Evolutionary conservation across 106 monocot genomes (phyloP), one percentile per base, ranked within the genome.

Genomic region (Apostasia ramifera): DNA sequence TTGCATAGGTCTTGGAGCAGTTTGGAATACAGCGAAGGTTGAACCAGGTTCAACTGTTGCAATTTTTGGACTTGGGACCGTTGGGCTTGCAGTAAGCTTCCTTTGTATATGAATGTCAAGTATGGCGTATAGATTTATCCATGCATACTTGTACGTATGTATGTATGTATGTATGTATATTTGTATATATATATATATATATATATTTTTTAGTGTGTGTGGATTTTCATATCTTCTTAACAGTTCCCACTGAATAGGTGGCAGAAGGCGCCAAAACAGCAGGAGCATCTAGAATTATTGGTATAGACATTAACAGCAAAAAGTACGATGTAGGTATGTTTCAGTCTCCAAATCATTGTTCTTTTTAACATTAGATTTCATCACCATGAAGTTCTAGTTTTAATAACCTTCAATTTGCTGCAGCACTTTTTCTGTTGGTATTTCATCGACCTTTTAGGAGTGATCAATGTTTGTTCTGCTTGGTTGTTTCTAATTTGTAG

Each of bases 21-120:
- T 97, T 67, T 97, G 95, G 95, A 97, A 97, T 76, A 83, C 95
- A 62, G 95, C 95, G 59, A 97, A 97, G 76, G 95, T 97, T 76
- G 93, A 97, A 73, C 53, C 82, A 53, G 95, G 92, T 59, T 89
- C 95, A 14, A 97, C 67, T 73, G 95, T 97, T 74, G 95, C 95
- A 68, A 47, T 97, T 76, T 97, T 97, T 87, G 95, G 95, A 13
- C 86, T 97, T 79, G 95, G 95, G 11, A 97, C 95, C 55, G 89
- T 97, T 73, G 95, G 95, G 7, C 95, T 97, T 77, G 97, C 97
- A 66, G 97, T 97, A 85, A 83, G 95, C 73, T 74, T 43, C 38
- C 55, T 56, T 2, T 39, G 47, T 41, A 26, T 26, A 26, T 26
- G 26, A 26, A 26, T 47, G 13, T 6, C n/a, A 3, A 0, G 2